Base-by-base conservation (phyloP, 2,329 filamentous ascomycete species). In the Colletotrichum magnum region DNA sequence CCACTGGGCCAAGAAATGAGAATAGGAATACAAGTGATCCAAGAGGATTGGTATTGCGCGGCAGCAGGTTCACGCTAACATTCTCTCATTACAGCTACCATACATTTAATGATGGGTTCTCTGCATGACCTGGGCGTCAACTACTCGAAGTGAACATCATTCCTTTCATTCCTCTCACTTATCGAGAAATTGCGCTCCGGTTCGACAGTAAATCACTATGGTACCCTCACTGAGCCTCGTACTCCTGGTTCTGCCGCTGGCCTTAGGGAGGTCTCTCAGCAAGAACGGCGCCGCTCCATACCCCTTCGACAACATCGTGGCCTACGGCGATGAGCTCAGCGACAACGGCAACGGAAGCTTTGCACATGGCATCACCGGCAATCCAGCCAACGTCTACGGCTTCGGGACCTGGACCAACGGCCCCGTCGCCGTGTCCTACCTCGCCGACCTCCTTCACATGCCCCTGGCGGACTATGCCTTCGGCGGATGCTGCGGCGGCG, bases 331-430 rank as follows among this genome's bases (percentile, higher is more conserved):
- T 18, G 58, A 60, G 58, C 58, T 52, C 0, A 51, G 47, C 32
- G 58, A 60, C 47, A 60, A 60, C 13, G 58, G 58, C n/a, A 60
- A 60, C 1, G 58, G 58, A 0, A 60, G 58, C 32, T 60, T 60
- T 9, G 58, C 58, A 0, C 58, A 60, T 3, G 58, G 47, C 5
- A 60, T 64, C 28, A 64, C 60, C 21, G 60, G 52, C 4, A 28
- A 64, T 32, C 60, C 60, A 12, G 52, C 60, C 26, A 58, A 50
- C 28, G 60, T 64, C 6, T 64, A 64, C 53, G 60, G 60, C 15
- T 64, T 57, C 43, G 52, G 60, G 1, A 64, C 60, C 18, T 64
- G 60, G 52, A 64, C 52, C 18, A 64, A 64, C 21, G 60, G 60
- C 28, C 60, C 52, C 26, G 52, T 64, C 18, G 60, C 60, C 21